These are phyloP conservation scores for Colletotrichum ledebouriae DNA, from an alignment of 2,329 filamentous ascomycete genomes.

Conservation along the genomic window DNA sequence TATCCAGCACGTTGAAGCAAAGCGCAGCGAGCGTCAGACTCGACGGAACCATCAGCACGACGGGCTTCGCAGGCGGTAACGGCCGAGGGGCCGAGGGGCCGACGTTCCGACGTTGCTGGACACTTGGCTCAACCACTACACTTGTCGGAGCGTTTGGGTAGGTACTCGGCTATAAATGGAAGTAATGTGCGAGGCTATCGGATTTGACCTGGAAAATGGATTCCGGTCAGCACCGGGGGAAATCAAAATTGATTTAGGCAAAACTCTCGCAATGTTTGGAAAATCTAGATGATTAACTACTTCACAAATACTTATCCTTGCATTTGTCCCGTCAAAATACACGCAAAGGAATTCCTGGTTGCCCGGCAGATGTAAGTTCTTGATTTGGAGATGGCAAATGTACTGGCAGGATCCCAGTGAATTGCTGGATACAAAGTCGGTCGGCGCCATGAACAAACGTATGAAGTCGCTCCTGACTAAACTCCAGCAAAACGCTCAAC, in stretches of 20 bases:
- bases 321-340: too few relatives aligned
- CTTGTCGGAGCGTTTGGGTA: conserved; percentile 60
- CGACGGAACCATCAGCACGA: conserved; percentile 56
- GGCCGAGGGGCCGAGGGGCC: conserved; percentile 44
- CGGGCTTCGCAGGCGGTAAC: conserved; percentile 52
- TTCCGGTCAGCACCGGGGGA: conserved; percentile 54
- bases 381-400: too few relatives aligned
- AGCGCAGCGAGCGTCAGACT: conserved; percentile 55
- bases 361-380: too few relatives aligned
- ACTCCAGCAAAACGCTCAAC: too few relatives aligned
- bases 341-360: too few relatives aligned
- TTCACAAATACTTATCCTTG: too few relatives aligned
- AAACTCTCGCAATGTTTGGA: background rate
- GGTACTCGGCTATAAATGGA: conserved; percentile 63
- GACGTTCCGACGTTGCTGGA: conserved; percentile 45
- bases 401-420: too few relatives aligned
- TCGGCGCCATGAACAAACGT: too few relatives aligned
- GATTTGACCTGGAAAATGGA: conserved; percentile 57
- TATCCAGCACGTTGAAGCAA: conserved; percentile 55
- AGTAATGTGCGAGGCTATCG: conserved; percentile 61
- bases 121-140: conserved; percentile 55
- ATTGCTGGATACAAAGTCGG: too few relatives aligned
- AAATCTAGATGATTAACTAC: too few relatives aligned
- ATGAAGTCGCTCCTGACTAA: too few relatives aligned
- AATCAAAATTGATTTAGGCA: conserved; percentile 56